These are phyloP conservation scores for Cymbidium sinense DNA, from an alignment of 106 monocot genomes.

Conservation along the genomic window DNA sequence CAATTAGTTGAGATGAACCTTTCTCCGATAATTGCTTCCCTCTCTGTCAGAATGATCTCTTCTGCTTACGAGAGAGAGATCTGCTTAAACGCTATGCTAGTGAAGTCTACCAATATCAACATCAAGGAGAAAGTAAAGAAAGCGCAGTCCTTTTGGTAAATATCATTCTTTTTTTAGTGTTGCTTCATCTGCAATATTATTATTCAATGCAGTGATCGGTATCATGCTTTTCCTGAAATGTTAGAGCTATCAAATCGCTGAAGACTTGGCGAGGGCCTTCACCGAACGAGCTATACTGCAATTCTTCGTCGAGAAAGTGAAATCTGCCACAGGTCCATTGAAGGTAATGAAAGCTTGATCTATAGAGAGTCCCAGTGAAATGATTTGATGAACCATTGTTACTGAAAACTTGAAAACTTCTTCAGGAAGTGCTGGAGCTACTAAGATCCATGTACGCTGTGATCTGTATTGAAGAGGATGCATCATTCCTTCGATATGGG, in stretches of 20 bases:
- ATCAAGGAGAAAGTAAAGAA: conserved; percentile 64
- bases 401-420: background rate
- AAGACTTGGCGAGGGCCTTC: conserved; percentile 81
- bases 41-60: conserved; percentile 42
- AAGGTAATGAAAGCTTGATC: conserved; percentile 40
- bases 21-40: background rate
- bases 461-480: conserved; percentile 71
- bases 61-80: conserved; percentile 77
- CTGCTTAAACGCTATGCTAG: conserved; percentile 46
- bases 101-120: conserved; percentile 57
- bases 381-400: too few species aligned
- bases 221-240: background rate
- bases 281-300: conserved; percentile 66
- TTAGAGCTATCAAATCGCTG: conserved; percentile 82
- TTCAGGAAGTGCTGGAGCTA: conserved; percentile 66
- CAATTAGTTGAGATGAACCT: background rate
- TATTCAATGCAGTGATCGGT: background rate
- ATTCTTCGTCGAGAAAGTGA: conserved; percentile 42
- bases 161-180: background rate
- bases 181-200: background rate
- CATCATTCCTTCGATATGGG: conserved; percentile 79
- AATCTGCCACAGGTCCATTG: conserved; percentile 33
- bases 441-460: conserved; percentile 75
- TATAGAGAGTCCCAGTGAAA: background rate
- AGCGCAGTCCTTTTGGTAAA: conserved; percentile 58